These are phyloP conservation scores for Aspergillus sp. DNA, from an alignment of 2,329 filamentous ascomycete genomes.

Conservation along the genomic window DNA sequence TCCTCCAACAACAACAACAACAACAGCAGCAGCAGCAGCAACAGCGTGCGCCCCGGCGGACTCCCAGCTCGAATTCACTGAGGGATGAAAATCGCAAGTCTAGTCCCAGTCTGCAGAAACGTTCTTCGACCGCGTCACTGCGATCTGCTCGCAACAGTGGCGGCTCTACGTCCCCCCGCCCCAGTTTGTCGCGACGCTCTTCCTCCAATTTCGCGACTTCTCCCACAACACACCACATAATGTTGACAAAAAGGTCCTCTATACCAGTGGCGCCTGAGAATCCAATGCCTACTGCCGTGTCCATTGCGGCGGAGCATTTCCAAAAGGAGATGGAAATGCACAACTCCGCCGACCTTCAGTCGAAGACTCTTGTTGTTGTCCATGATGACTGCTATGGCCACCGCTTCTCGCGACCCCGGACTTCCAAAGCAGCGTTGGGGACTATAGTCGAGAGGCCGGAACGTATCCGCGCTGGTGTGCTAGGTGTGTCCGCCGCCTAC, in stretches of 20 bases:
- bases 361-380: conserved; percentile 74
- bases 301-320: conserved; percentile 65
- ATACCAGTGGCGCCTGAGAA: conserved; percentile 17
- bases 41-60: conserved; percentile 21
- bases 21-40: conserved; percentile 7
- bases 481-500: conserved; percentile 83
- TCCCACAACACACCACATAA: conserved; percentile 15
- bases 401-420: conserved; percentile 77
- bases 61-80: conserved; percentile 31
- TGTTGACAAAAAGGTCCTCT: conserved; percentile 22
- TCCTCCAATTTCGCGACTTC: conserved; percentile 26
- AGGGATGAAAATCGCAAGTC: conserved; percentile 34
- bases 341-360: conserved; percentile 38
- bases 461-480: conserved; percentile 73
- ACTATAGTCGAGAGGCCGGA: conserved; percentile 93
- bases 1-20: background rate
- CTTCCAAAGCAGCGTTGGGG: conserved; percentile 64
- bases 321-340: conserved; percentile 63
- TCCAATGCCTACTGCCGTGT: conserved; percentile 42
- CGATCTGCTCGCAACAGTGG: conserved; percentile 27
- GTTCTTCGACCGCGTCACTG: conserved; percentile 32
- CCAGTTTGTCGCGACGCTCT: conserved; percentile 29
- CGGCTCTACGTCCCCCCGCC: conserved; percentile 21
- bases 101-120: conserved; percentile 32
- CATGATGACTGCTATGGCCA: conserved; percentile 96